Conservation (phyloP, 2,329 filamentous ascomycete genomes). For the Aspergillus eucalypticola region DNA sequence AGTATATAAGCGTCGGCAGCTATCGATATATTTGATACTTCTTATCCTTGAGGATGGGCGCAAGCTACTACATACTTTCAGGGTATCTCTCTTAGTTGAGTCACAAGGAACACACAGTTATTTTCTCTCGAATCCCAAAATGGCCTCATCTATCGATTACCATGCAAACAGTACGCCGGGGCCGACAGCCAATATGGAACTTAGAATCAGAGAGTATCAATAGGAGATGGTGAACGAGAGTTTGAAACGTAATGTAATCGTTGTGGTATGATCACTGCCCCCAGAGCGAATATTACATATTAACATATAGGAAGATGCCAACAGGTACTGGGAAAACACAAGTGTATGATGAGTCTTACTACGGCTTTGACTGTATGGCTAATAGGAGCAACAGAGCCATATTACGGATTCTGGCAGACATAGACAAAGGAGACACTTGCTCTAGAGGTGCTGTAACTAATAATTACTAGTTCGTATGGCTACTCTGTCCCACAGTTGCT, state of each 20-base stretch:
- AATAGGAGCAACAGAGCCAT: slow-evolving; percentile 2
- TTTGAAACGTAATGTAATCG: slow-evolving; percentile 3
- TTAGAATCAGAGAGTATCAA: slow-evolving; percentile 4
- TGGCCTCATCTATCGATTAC: neutral
- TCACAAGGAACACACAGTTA: neutral
- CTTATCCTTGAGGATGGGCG: neutral
- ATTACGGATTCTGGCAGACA: neutral
- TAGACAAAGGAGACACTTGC: neutral
- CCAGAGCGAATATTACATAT: neutral
- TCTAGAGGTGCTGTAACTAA: neutral
- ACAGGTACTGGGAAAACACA: slow-evolving; percentile 9
- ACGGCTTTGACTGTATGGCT: neutral
- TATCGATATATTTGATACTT: neutral
- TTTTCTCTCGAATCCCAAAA: neutral
- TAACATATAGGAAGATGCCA: slow-evolving; percentile 1
- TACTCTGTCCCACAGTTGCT: slow-evolving; percentile 9
- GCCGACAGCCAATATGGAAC: neutral
- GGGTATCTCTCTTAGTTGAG: neutral
- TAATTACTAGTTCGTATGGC: slow-evolving; percentile 3
- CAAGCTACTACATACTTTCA: neutral
- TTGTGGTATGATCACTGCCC: slow-evolving; percentile 3
- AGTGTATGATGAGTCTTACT: neutral
- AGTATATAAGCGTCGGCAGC: neutral
- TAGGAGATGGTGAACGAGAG: slow-evolving; percentile 10
- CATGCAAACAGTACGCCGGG: neutral